phyloP scores from a whole-genome alignment of 805 yeast genomes.

The Hanseniaspora clermontiae region DNA sequence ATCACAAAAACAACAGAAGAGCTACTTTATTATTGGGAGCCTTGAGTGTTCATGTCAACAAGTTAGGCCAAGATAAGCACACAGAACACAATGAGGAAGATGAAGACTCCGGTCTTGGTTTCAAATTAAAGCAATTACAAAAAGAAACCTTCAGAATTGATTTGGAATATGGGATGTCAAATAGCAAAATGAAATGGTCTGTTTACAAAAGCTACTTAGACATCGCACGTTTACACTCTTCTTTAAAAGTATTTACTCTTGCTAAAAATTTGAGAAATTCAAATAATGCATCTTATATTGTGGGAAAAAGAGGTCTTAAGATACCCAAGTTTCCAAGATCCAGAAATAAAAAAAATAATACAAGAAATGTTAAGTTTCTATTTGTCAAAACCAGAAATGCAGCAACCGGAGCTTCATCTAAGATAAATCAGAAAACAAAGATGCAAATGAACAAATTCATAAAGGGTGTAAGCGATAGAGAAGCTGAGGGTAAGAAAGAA shows the following conservation, averaged over 20 bases:
- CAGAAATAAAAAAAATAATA: slow-evolving; percentile 1
- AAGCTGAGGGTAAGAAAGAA: neutral
- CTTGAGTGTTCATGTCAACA: slow-evolving; percentile 47
- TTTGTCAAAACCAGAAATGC: slow-evolving; percentile 9
- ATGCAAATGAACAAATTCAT: neutral
- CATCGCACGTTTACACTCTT: slow-evolving; percentile 55
- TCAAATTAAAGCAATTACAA: slow-evolving; percentile 7
- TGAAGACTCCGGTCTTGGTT: neutral
- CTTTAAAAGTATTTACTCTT: slow-evolving; percentile 43
- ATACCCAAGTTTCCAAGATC: slow-evolving; percentile 23
- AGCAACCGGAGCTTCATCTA: slow-evolving; percentile 10
- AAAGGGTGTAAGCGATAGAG: neutral
- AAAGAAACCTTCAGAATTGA: slow-evolving; percentile 44
- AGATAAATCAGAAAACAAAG: slow-evolving; percentile 4
- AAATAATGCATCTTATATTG: slow-evolving; percentile 22
- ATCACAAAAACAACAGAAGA: slow-evolving; percentile 61
- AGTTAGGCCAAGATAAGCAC: slow-evolving; percentile 35
- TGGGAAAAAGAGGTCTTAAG: slow-evolving; percentile 21
- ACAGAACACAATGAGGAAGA: slow-evolving; percentile 29
- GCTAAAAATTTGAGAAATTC: slow-evolving; percentile 28
- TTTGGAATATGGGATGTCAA: slow-evolving; percentile 82
- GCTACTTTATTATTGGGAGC: slow-evolving; percentile 73
- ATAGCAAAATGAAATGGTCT: slow-evolving; percentile 65
- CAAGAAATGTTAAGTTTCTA: slow-evolving; percentile 3
- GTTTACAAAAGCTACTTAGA: slow-evolving; percentile 62